A percentile compares a stretch with the other conserved stretches of the same genome.
phyloP scores from a whole-genome alignment of 1,284 basidiomycete genomes.

The Malassezia vespertilionis region DNA sequence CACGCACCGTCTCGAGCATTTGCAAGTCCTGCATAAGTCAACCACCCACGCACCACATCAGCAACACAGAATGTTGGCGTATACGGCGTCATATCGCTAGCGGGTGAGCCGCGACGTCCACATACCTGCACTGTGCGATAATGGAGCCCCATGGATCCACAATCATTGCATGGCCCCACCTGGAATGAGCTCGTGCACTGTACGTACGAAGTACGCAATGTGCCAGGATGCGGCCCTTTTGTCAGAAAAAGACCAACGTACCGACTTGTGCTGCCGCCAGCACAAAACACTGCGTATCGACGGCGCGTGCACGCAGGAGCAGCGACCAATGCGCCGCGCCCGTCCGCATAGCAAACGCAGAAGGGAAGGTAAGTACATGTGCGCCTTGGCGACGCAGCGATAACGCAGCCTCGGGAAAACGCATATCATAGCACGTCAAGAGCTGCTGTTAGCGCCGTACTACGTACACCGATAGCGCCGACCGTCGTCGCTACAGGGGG shows the following conservation, averaged over 20 bases:
- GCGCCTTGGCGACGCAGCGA: constrained; percentile 50
- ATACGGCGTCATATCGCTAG: constrained; percentile 38
- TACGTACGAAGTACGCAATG: constrained; percentile 28
- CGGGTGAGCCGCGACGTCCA: background rate
- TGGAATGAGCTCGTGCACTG: constrained; percentile 1
- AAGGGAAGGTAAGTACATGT: constrained; percentile 51
- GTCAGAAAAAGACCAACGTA: background rate
- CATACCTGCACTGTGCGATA: constrained; percentile 35
- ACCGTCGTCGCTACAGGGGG: constrained; percentile 43
- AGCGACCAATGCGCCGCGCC: constrained; percentile 47
- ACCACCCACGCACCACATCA: constrained; percentile 23
- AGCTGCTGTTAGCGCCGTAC: constrained; percentile 33
- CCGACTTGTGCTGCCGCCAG: constrained; percentile 48
- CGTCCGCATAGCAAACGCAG: constrained; percentile 51
- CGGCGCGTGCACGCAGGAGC: constrained; percentile 46
- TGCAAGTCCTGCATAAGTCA: constrained; percentile 23
- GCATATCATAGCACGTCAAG: constrained; percentile 54
- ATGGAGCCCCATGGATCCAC: constrained; percentile 44
- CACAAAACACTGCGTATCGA: constrained; percentile 49
- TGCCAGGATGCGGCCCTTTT: constrained; percentile 26
- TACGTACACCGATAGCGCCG: constrained; percentile 41
- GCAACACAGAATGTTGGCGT: constrained; percentile 37
- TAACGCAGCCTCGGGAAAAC: constrained; percentile 51
- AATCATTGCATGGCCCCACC: constrained; percentile 46
- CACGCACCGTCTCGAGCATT: constrained; percentile 23